These are phyloP conservation scores for Talaromyces islandicus DNA, from an alignment of 2,329 filamentous ascomycete species.

Conservation along the genomic window DNA sequence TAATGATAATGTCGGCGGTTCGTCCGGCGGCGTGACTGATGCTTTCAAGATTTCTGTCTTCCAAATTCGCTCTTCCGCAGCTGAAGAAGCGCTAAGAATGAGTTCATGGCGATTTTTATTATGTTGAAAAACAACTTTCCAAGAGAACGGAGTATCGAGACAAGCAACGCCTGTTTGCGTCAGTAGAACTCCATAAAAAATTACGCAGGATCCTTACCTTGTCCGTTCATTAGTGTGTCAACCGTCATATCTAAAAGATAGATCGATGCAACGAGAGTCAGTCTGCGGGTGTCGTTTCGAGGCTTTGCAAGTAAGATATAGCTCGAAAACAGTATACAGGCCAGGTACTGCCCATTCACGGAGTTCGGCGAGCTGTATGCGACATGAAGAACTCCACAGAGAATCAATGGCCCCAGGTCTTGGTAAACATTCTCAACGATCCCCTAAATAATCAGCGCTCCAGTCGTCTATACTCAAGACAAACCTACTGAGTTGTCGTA, in stretches of 20 bases:
- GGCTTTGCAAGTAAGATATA: conserved; percentile 70
- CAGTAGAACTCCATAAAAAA: neutral
- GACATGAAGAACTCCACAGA: conserved; percentile 78
- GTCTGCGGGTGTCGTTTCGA: conserved; percentile 58
- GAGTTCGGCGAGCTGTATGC: conserved; percentile 69
- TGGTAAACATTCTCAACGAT: conserved; percentile 57
- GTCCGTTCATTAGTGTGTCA: conserved; percentile 28
- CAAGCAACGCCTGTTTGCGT: conserved; percentile 67
- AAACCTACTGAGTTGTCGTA: conserved; percentile 64
- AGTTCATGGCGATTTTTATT: conserved; percentile 74
- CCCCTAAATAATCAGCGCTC: conserved; percentile 14
- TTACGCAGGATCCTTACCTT: conserved; percentile 26
- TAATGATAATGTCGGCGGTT: conserved; percentile 39
- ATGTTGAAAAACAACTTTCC: conserved; percentile 83
- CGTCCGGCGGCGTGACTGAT: conserved; percentile 45
- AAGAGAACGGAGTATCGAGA: conserved; percentile 77
- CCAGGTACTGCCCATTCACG: conserved; percentile 73
- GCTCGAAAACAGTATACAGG: conserved; percentile 76
- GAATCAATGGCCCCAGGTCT: conserved; percentile 68
- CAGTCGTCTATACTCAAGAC: neutral
- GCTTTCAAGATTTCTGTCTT: conserved; percentile 57
- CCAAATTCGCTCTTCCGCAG: conserved; percentile 76
- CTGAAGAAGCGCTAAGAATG: conserved; percentile 78
- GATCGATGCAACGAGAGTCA: conserved; percentile 70
- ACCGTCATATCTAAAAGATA: conserved; percentile 44